A percentile compares a stretch with the other conserved stretches of the same genome.
Conservation (phyloP, 148 eudicot species). For the Selenicereus undatus region DNA sequence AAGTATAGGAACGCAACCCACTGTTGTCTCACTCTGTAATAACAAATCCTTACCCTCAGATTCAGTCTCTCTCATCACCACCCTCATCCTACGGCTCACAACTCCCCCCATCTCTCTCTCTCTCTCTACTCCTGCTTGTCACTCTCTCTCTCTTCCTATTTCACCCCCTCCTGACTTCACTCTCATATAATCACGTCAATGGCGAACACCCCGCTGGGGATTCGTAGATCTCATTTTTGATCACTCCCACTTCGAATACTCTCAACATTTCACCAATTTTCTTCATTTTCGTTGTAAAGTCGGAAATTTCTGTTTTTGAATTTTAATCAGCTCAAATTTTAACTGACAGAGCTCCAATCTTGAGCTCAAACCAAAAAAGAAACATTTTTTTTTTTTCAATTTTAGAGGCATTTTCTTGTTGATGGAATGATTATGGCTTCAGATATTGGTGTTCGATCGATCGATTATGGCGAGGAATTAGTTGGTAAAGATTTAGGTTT, state of each 20-base stretch:
- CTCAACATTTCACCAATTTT: neutral
- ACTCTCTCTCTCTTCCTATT: slow-evolving; percentile 23
- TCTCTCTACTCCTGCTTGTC: slow-evolving; percentile 38
- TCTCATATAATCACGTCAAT: slow-evolving; percentile 9
- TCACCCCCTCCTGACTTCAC: slow-evolving; percentile 7
- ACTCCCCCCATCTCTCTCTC: neutral
- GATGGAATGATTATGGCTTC: slow-evolving; percentile 44
- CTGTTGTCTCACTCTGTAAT: slow-evolving; percentile 17
- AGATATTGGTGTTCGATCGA: slow-evolving; percentile 54
- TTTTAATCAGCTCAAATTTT: slow-evolving; percentile 19
- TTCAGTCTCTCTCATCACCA: slow-evolving; percentile 32
- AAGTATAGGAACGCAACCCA: slow-evolving; percentile 10
- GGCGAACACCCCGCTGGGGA: slow-evolving; percentile 23
- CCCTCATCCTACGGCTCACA: slow-evolving; percentile 35
- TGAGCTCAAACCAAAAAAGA: slow-evolving; percentile 4
- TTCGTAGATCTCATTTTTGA: slow-evolving; percentile 27
- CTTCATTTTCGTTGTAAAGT: neutral
- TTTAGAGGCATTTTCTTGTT: slow-evolving; percentile 6
- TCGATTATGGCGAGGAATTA: slow-evolving; percentile 54
- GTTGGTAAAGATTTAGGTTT: slow-evolving; percentile 36
- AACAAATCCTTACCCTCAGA: slow-evolving; percentile 17
- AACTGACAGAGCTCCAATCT: slow-evolving; percentile 6
- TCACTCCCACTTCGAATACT: slow-evolving; percentile 5
- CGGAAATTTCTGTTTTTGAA: neutral
- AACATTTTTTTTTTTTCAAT: slow-evolving; percentile 7